Percentiles rank a stretch among this genome's conserved stretches.
phyloP scores from a whole-genome alignment of 441 rosid genomes.

The Erodium chrysanthum region DNA sequence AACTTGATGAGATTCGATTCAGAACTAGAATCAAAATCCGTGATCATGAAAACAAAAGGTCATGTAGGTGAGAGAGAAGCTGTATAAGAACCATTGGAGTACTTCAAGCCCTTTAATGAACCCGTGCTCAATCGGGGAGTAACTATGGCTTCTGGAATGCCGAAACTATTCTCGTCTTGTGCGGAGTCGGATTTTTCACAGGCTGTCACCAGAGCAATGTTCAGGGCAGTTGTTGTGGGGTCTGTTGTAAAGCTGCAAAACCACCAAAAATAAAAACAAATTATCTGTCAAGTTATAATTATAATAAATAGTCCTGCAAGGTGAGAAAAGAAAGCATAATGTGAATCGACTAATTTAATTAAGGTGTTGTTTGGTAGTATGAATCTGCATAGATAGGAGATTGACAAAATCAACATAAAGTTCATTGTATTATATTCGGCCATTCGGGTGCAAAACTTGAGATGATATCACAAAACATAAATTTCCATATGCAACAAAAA shows the following conservation, averaged over 20 bases:
- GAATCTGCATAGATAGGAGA: background rate
- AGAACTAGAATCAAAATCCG: too few species aligned
- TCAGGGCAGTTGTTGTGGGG: slow-evolving; percentile 53
- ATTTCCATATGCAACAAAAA: background rate
- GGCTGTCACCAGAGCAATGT: slow-evolving; percentile 43
- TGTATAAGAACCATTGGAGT: background rate
- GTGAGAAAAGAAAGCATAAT: background rate
- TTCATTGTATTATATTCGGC: background rate
- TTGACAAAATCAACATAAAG: background rate
- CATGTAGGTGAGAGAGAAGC: slow-evolving; percentile 8
- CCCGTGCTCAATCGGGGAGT: background rate
- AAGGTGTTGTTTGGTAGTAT: background rate
- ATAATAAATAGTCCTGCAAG: background rate
- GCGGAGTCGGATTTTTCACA: slow-evolving; percentile 27
- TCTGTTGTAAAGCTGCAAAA: slow-evolving; percentile 32
- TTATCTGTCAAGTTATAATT: background rate
- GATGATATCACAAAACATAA: too few species aligned
- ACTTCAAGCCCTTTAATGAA: background rate
- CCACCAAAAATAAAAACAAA: background rate
- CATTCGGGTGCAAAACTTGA: too few species aligned
- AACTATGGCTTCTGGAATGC: slow-evolving; percentile 30
- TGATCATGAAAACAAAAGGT: slow-evolving; percentile 14
- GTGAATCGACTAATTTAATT: background rate
- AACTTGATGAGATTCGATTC: background rate
- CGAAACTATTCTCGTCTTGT: slow-evolving; percentile 28